These are phyloP conservation scores for Ceratocystis diversiconidia DNA, from an alignment of 2,329 filamentous ascomycete species.

Conservation along the genomic window DNA sequence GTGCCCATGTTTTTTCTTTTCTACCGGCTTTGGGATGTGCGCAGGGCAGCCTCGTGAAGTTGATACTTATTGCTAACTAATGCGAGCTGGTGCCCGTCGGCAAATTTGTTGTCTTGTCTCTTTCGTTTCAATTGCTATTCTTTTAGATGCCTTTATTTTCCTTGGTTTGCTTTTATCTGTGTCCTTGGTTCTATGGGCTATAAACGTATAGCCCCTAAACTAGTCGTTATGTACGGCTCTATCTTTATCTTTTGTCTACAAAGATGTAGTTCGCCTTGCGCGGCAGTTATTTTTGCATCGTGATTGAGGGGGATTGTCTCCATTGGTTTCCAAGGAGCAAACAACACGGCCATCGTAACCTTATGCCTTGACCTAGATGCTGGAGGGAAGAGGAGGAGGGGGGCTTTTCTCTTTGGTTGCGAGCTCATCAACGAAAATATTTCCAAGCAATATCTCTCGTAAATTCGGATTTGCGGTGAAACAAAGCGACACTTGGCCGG, in stretches of 20 bases:
- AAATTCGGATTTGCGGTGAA: background rate
- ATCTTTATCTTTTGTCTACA: background rate
- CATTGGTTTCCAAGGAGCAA: background rate
- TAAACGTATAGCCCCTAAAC: background rate
- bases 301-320: background rate
- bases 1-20: slow-evolving; percentile 11
- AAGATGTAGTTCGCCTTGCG: background rate
- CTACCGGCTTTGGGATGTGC: slow-evolving; percentile 4
- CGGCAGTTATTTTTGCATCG: background rate
- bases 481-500: background rate
- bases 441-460: background rate
- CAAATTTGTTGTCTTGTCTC: slow-evolving; percentile 4
- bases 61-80: slow-evolving; percentile 6
- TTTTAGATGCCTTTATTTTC: slow-evolving; percentile 12
- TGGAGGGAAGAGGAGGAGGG: no score
- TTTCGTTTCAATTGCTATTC: slow-evolving; percentile 11
- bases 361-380: background rate
- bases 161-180: background rate
- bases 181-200: background rate
- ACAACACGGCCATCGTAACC: background rate
- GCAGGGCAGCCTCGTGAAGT: slow-evolving; percentile 8
- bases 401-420: background rate
- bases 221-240: background rate
- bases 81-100: slow-evolving; percentile 10
- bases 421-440: background rate